Evolutionary conservation across 2,329 filamentous ascomycete species (phyloP).

Genomic region (Xylariales sp.): DNA sequence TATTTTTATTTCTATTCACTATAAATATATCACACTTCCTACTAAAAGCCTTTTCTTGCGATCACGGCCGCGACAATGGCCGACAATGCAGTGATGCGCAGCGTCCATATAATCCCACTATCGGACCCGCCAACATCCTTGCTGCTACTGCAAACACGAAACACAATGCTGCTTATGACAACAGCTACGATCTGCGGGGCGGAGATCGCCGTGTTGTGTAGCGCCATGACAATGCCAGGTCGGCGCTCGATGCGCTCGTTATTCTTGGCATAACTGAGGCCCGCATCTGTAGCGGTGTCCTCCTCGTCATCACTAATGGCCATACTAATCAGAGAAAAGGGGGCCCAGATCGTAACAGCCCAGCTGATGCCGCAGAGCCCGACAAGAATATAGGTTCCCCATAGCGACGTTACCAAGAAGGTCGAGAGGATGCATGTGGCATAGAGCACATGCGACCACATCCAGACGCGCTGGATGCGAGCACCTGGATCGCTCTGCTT

Average conservation of each 20-base stretch:
- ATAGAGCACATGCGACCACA: not conserved
- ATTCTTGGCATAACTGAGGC: not conserved
- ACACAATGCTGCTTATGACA: constrained; percentile 21
- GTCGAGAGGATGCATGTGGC: not conserved
- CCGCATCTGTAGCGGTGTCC: not conserved
- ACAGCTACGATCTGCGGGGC: not conserved
- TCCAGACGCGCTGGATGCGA: not conserved
- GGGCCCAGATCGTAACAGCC: constrained; percentile 4
- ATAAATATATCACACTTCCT: too few species aligned
- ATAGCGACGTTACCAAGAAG: not conserved
- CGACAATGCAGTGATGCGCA: too few species aligned
- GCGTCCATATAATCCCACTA: too few species aligned
- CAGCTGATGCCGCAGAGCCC: constrained; percentile 4
- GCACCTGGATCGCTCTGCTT: too few species aligned
- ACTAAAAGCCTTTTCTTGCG: too few species aligned
- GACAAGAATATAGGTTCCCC: not conserved
- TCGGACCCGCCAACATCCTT: too few species aligned
- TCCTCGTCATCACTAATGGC: not conserved
- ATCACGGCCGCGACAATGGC: too few species aligned
- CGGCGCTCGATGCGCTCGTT: not conserved
- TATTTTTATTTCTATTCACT: too few species aligned
- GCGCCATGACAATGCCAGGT: not conserved
- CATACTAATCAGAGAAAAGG: not conserved
- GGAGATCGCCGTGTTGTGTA: not conserved
- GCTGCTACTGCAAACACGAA: too few species aligned